phyloP scores from a whole-genome alignment of 2,329 filamentous ascomycete species.

The Pezicula radicicola region DNA sequence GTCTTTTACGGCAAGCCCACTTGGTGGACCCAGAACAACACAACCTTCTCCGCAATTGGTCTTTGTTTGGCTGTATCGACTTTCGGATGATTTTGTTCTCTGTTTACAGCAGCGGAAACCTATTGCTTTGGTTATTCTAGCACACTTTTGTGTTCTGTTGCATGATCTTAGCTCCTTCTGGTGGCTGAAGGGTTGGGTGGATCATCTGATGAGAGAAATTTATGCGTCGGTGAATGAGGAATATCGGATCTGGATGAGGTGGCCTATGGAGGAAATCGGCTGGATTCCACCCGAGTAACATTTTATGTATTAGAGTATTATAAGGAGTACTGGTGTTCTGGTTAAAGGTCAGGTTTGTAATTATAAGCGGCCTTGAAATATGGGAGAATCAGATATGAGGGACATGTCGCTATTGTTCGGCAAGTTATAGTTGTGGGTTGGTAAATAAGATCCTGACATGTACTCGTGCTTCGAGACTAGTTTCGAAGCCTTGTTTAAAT shows the following conservation, averaged over 20 bases:
- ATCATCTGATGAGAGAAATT: slow-evolving; percentile 6
- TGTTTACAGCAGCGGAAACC: slow-evolving; percentile 27
- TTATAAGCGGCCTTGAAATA: no score
- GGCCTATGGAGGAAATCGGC: slow-evolving; percentile 1
- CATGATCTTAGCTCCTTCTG: slow-evolving; percentile 11
- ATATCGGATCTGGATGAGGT: slow-evolving; percentile 3
- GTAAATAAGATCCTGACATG: no score
- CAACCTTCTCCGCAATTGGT: not conserved
- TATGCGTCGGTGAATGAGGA: not conserved
- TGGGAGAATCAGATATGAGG: no score
- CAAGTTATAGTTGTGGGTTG: no score
- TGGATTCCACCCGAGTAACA: not conserved
- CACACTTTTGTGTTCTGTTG: slow-evolving; percentile 33
- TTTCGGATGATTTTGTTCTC: slow-evolving; percentile 17
- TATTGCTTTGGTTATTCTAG: slow-evolving; percentile 32
- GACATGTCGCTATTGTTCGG: no score
- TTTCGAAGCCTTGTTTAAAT: no score
- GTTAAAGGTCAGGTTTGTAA: no score
- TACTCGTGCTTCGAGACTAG: no score
- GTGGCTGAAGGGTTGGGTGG: slow-evolving; percentile 18
- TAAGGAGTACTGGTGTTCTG: no score
- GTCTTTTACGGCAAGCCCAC: not conserved
- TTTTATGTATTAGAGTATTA: no score
- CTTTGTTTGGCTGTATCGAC: slow-evolving; percentile 1
- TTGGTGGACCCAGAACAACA: not conserved